Evolutionary conservation across 345 rosid species (phyloP), one percentile per base, ranked within the genome.

Genomic region (Crucihimalaya himalaica): DNA sequence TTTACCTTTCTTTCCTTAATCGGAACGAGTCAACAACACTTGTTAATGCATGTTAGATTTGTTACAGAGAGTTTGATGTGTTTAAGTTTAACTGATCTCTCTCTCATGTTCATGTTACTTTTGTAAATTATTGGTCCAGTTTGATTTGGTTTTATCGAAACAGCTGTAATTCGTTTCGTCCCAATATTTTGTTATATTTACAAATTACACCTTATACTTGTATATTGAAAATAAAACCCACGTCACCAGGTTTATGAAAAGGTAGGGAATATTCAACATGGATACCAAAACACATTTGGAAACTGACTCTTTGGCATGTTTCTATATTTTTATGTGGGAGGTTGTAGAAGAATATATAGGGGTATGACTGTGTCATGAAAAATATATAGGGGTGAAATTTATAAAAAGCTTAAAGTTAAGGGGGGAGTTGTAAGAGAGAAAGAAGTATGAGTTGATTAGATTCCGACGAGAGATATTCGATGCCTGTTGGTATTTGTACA

Each of bases 21-120:
- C 32, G 25, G 80, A 76, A 66, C 32, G 11, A 70, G 72, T 58
- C 2, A 3, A 39, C 80, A 65, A 66, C 31, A 14, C 27, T 28
- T 14, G 18, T 43, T 52, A 4, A 29, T 67, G 78, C 27, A 67
- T 43, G 71, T 31, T 7, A 2, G 0, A 35, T 35, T 10, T 3
- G 12, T 40, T 29, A 16, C 20, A 50, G 51, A 46, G 27, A 35
- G 29, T 32, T 45, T 18, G 9, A 5, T 18, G 16, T 31, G 16
- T 31, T 20, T 34, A 23, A 4, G n/a, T n/a, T n/a, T 47, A 11
- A 34, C 12, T 19, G 21, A 19, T 47, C 52, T 47, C 50, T 16
- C 4, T 9, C 61, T 40, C 46, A 28, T 43, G 25, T 59, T 39
- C 19, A 9, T 52, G 23, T 28, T 42, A 3, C 18, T 27, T 47